Conservation (phyloP, 176 grass and related monocot species). For the Triticum urartu region DNA sequence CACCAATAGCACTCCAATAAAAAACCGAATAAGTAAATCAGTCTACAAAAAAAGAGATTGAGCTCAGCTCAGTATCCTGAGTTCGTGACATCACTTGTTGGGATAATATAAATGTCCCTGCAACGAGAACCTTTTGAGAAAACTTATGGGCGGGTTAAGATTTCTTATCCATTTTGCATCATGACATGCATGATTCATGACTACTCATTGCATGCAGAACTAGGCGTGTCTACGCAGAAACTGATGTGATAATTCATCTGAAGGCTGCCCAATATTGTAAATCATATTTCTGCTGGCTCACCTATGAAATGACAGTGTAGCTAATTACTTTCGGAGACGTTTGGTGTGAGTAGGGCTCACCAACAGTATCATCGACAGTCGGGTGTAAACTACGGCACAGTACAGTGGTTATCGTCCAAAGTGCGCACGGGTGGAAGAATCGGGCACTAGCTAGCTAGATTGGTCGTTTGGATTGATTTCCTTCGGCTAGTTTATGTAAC, state of each 20-base stretch:
- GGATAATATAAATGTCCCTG: constrained; percentile 25
- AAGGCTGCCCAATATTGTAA: background rate
- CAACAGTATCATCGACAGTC: background rate
- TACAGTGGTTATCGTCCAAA: background rate
- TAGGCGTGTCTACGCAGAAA: background rate
- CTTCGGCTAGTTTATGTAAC: background rate
- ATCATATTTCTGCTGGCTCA: too few relatives aligned
- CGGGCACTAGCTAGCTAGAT: background rate
- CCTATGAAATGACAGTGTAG: too few relatives aligned
- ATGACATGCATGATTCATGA: background rate
- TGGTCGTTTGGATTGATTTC: background rate
- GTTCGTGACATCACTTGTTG: background rate
- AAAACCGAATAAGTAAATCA: background rate
- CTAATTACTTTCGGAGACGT: background rate
- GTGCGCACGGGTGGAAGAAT: background rate
- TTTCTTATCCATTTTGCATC: background rate
- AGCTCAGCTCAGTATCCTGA: background rate
- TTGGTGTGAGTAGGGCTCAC: constrained; percentile 3
- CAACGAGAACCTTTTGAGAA: constrained; percentile 21
- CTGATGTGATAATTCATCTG: too few relatives aligned
- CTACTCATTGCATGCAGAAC: constrained; percentile 2
- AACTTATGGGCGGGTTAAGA: background rate
- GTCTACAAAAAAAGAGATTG: background rate
- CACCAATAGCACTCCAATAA: background rate
- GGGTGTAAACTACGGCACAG: background rate